These are phyloP conservation scores for Globisporangium carolinianum DNA, from an alignment of 352 stramenopile species.

Conservation along the genomic window DNA sequence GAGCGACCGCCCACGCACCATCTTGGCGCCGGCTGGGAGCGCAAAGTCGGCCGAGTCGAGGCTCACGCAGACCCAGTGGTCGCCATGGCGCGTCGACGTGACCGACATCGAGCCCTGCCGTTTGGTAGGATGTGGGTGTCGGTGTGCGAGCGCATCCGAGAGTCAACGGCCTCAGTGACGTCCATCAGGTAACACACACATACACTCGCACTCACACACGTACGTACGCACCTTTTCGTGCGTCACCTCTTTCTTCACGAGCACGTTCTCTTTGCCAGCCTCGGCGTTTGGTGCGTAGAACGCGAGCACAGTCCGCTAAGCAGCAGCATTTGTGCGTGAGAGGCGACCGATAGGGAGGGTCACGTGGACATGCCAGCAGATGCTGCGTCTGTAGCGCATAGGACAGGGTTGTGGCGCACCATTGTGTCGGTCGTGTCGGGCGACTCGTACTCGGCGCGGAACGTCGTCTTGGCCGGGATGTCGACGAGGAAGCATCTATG, in stretches of 20 bases:
- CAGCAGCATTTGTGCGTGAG: neutral
- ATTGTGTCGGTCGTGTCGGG: slow-evolving; percentile 76
- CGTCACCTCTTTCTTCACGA: slow-evolving; percentile 53
- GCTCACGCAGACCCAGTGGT: slow-evolving; percentile 71
- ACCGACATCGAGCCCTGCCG: slow-evolving; percentile 54
- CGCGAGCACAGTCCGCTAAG: slow-evolving; percentile 51
- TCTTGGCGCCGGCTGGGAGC: slow-evolving; percentile 44
- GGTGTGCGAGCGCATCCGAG: neutral
- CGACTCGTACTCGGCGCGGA: slow-evolving; percentile 80
- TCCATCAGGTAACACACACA: too few relatives aligned
- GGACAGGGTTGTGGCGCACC: slow-evolving; percentile 17
- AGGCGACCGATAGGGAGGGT: neutral
- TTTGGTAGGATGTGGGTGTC: neutral
- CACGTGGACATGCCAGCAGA: neutral
- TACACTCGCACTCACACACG: neutral
- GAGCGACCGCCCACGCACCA: slow-evolving; percentile 27
- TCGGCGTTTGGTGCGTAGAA: slow-evolving; percentile 49
- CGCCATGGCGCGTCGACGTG: slow-evolving; percentile 55
- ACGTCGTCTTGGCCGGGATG: slow-evolving; percentile 62
- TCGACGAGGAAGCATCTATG: slow-evolving; percentile 79
- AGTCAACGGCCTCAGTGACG: neutral
- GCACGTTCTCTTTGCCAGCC: slow-evolving; percentile 33
- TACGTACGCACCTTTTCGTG: slow-evolving; percentile 25
- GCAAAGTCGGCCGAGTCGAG: slow-evolving; percentile 61
- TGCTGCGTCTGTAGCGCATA: neutral